Evolutionary conservation across 1,284 basidiomycete species (phyloP).

Genomic region (Pisolithus thermaeus): DNA sequence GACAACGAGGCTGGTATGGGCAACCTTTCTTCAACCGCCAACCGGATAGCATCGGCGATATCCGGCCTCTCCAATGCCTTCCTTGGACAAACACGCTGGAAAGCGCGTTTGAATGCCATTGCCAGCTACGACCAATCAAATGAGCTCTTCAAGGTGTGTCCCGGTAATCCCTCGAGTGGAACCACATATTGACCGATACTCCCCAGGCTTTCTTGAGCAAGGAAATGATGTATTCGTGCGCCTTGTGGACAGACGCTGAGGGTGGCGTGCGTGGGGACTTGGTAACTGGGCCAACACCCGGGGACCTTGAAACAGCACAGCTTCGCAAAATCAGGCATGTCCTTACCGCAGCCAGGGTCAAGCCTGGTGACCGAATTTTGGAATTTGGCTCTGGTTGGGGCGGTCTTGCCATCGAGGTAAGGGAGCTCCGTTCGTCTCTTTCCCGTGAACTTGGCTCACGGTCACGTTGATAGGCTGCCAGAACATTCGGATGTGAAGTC

Average conservation of each 20-base stretch:
- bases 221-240: slow-evolving; percentile 94
- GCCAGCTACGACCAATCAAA: slow-evolving; percentile 90
- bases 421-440: neutral
- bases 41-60: slow-evolving; percentile 60
- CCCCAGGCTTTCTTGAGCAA: slow-evolving; percentile 69
- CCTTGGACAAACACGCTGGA: slow-evolving; percentile 73
- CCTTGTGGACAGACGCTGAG: slow-evolving; percentile 70
- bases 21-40: slow-evolving; percentile 59
- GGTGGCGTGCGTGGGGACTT: slow-evolving; percentile 67
- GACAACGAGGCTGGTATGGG: slow-evolving; percentile 72
- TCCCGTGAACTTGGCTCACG: slow-evolving; percentile 5
- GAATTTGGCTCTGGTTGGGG: slow-evolving; percentile 96
- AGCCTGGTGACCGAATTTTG: slow-evolving; percentile 72
- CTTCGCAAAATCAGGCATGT: slow-evolving; percentile 76
- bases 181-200: slow-evolving; percentile 13
- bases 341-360: slow-evolving; percentile 69
- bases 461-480: slow-evolving; percentile 48
- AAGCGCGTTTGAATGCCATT: slow-evolving; percentile 78
- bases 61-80: slow-evolving; percentile 74
- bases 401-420: slow-evolving; percentile 80
- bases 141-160: slow-evolving; percentile 61
- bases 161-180: slow-evolving; percentile 22
- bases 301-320: slow-evolving; percentile 79
- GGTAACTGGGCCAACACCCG: slow-evolving; percentile 40
- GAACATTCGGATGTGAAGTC: slow-evolving; percentile 70